phyloP scores from a whole-genome alignment of 2,329 filamentous ascomycete species.

The Botryotinia globosa region DNA sequence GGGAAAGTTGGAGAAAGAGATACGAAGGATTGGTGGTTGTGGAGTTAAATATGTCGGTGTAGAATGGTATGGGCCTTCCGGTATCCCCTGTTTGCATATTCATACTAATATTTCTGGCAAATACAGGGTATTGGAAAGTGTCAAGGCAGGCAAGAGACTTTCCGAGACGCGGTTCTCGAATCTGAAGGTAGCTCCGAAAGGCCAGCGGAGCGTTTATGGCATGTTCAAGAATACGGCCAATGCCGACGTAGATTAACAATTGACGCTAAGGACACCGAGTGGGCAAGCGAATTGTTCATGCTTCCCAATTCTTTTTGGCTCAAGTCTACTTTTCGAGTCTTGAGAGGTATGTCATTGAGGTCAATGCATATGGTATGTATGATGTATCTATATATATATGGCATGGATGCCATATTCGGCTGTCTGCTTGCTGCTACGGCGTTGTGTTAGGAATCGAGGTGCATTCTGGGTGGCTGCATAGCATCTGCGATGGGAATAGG shows the following conservation, averaged over 20 bases:
- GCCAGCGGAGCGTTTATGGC: slow-evolving; percentile 63
- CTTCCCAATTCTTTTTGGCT: background rate
- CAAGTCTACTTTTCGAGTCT: slow-evolving; percentile 9
- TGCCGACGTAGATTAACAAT: slow-evolving; percentile 19
- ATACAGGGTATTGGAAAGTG: slow-evolving; percentile 74
- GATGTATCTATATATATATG: slow-evolving; percentile 21
- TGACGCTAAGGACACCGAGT: slow-evolving; percentile 13
- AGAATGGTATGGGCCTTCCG: slow-evolving; percentile 61
- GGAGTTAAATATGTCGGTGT: slow-evolving; percentile 75
- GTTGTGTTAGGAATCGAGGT: slow-evolving; percentile 23
- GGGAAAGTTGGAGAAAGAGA: slow-evolving; percentile 79
- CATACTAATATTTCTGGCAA: slow-evolving; percentile 16
- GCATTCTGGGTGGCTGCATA: slow-evolving; percentile 24
- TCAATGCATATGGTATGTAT: slow-evolving; percentile 21
- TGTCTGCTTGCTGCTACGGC: slow-evolving; percentile 22
- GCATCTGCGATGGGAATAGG: slow-evolving; percentile 20
- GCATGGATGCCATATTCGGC: slow-evolving; percentile 23
- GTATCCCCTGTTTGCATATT: slow-evolving; percentile 18
- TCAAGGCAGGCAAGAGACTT: slow-evolving; percentile 71
- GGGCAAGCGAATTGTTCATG: slow-evolving; percentile 10
- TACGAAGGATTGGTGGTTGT: slow-evolving; percentile 62
- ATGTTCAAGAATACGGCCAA: slow-evolving; percentile 42
- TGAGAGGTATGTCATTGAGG: slow-evolving; percentile 17
- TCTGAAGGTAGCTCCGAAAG: slow-evolving; percentile 57
- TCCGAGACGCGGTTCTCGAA: slow-evolving; percentile 70